A percentile compares a stretch with the other conserved stretches of the same genome.
Evolutionary conservation across 2,329 filamentous ascomycete genomes (phyloP).

Genomic region (Aspergillus glaucus): DNA sequence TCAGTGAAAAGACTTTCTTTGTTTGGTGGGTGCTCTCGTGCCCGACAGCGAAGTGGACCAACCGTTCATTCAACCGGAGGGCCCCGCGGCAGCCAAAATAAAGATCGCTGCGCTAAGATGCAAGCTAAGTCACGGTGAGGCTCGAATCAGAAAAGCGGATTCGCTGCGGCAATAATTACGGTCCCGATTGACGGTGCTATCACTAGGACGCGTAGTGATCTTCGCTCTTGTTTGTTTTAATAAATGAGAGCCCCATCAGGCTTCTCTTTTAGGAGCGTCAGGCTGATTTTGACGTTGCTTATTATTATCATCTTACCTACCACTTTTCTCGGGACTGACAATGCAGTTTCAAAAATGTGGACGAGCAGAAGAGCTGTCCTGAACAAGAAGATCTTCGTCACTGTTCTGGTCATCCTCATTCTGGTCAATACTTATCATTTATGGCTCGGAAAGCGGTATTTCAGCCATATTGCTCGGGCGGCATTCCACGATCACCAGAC

Average conservation of each 20-base stretch:
- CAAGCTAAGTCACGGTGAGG: no score
- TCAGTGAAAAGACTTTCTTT: no score
- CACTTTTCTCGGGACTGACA: not conserved
- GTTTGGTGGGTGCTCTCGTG: no score
- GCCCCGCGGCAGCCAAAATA: no score
- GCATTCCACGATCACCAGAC: slow-evolving; percentile 5
- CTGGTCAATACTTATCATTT: slow-evolving; percentile 4
- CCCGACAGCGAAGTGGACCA: no score
- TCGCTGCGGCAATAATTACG: no score
- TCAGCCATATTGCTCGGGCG: not conserved
- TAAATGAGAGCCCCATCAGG: not conserved
- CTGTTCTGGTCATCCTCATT: slow-evolving; percentile 2
- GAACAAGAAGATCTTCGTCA: slow-evolving; percentile 1
- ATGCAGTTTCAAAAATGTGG: not conserved
- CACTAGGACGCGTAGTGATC: not conserved
- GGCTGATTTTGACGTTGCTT: not conserved
- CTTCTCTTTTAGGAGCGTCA: not conserved
- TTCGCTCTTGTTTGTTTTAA: not conserved
- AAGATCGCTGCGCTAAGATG: no score
- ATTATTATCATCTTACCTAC: not conserved
- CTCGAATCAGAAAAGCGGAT: no score
- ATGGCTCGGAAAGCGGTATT: slow-evolving; percentile 1
- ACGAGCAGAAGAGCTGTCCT: not conserved
- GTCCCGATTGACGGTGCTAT: not conserved
- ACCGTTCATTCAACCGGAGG: no score